These are phyloP conservation scores for Trametes villosa DNA, from an alignment of 768 basidiomycete genomes.

Conservation along the genomic window DNA sequence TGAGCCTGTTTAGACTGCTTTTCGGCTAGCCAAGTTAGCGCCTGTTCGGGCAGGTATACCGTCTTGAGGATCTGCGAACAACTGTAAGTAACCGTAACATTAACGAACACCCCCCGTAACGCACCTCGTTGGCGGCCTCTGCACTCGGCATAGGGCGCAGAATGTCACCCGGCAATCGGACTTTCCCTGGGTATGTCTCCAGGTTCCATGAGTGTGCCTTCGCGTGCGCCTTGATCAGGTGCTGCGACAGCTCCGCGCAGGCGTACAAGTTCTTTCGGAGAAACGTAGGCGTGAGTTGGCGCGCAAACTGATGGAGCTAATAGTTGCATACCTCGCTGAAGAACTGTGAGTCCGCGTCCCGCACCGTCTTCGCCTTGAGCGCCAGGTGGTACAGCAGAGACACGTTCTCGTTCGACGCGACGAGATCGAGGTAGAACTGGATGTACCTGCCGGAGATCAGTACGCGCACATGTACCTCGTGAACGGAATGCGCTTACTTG, in stretches of 20 bases:
- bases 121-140: constrained; percentile 68
- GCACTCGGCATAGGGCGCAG: constrained; percentile 69
- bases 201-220: constrained; percentile 73
- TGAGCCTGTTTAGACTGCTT: constrained; percentile 33
- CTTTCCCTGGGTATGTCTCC: constrained; percentile 77
- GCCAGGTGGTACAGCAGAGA: constrained; percentile 84
- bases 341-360: constrained; percentile 70
- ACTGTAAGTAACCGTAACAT: neutral
- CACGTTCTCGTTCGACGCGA: constrained; percentile 82
- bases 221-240: constrained; percentile 75
- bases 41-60: constrained; percentile 67
- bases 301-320: no score
- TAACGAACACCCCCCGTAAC: neutral
- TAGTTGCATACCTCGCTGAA: constrained; percentile 71
- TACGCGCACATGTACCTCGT: no score
- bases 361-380: constrained; percentile 82
- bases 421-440: constrained; percentile 80
- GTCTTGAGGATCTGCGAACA: constrained; percentile 62
- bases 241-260: constrained; percentile 86
- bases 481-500: constrained; percentile 55
- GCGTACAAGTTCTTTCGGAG: constrained; percentile 78
- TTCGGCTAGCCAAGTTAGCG: constrained; percentile 60
- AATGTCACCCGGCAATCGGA: constrained; percentile 82
- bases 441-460: constrained; percentile 66
- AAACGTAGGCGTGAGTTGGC: neutral